These are phyloP conservation scores for Piloderma croceum DNA, from an alignment of 768 basidiomycete genomes.

Conservation along the genomic window DNA sequence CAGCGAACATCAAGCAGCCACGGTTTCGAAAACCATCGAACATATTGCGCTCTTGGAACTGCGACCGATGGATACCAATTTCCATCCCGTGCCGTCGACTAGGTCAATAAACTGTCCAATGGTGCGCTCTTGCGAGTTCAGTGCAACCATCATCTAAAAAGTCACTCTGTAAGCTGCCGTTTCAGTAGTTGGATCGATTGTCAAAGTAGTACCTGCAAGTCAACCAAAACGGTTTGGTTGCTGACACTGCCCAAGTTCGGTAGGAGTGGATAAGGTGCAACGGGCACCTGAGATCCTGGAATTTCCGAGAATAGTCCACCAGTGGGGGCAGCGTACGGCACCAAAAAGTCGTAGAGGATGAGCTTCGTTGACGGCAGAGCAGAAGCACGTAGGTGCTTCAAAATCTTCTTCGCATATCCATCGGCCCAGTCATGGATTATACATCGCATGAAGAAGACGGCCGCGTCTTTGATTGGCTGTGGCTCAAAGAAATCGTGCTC, in stretches of 20 bases:
- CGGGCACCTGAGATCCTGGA: not conserved
- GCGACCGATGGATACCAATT: no score
- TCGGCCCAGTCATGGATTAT: conserved; percentile 31
- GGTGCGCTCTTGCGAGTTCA: not conserved
- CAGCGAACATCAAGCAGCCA: no score
- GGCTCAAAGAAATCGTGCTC: conserved; percentile 22
- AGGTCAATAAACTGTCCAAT: not conserved
- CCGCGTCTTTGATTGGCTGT: conserved; percentile 20
- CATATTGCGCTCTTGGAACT: no score
- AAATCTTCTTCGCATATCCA: conserved; percentile 14
- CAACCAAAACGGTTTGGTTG: not conserved
- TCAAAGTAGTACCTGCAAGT: not conserved
- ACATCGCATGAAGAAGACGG: conserved; percentile 24
- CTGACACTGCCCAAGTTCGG: conserved; percentile 16
- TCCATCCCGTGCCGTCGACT: not conserved
- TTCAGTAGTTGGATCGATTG: not conserved
- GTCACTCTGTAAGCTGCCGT: no score
- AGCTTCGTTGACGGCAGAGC: conserved; percentile 22
- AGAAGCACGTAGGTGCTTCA: conserved; percentile 22
- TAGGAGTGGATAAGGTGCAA: conserved; percentile 16
- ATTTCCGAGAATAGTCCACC: conserved; percentile 4
- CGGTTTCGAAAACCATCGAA: no score
- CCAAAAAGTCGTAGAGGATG: conserved; percentile 19
- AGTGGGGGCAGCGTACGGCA: conserved; percentile 12
- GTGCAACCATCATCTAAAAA: not conserved